phyloP scores from a whole-genome alignment of 805 yeast genomes.

The Hanseniaspora clermontiae region DNA sequence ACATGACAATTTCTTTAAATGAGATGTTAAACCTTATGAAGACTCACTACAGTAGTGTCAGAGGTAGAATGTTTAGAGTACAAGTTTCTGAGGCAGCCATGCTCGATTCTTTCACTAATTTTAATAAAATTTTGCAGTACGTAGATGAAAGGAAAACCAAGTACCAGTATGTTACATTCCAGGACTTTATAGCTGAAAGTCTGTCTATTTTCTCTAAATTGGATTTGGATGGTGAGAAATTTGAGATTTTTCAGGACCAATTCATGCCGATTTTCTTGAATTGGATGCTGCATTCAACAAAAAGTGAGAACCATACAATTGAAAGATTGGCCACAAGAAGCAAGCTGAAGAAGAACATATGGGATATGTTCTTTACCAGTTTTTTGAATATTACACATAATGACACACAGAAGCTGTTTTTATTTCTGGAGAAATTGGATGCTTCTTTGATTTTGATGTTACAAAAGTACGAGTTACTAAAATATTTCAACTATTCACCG shows the following conservation, averaged over 20 bases:
- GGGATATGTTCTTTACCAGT: conserved; percentile 4
- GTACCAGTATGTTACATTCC: neutral
- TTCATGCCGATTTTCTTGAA: conserved; percentile 3
- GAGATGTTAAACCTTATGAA: neutral
- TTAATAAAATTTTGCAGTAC: neutral
- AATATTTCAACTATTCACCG: conserved; percentile 4
- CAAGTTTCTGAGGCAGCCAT: neutral
- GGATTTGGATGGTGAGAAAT: neutral
- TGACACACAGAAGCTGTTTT: neutral
- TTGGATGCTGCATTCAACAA: neutral
- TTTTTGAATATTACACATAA: neutral
- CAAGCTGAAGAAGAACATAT: neutral
- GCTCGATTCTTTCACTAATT: neutral
- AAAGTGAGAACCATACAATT: neutral
- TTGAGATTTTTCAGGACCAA: neutral
- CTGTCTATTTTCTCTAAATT: neutral
- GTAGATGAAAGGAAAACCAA: neutral
- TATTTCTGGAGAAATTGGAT: conserved; percentile 7
- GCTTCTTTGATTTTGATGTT: neutral
- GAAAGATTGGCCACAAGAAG: neutral
- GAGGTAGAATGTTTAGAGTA: neutral
- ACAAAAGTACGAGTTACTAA: neutral
- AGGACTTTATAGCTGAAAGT: neutral
- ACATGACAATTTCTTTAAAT: neutral
- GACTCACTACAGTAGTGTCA: neutral